Base-by-base conservation (phyloP, 257 asterid genomes). In the Nicotiana sylvestris region DNA sequence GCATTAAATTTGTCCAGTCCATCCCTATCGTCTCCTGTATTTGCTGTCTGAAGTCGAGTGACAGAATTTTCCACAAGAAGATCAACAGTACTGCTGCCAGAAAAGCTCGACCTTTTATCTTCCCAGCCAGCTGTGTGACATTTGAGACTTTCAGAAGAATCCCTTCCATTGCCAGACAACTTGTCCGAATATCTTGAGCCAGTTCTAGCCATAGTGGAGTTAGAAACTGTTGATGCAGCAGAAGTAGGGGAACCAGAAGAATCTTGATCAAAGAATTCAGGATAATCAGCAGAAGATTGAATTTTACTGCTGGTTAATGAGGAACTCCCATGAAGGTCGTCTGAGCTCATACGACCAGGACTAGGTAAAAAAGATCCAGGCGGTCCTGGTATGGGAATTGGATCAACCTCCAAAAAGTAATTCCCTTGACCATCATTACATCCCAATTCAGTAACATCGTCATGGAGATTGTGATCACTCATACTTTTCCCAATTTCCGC, bases 321-420 rank as follows among this genome's bases (percentile, higher is more conserved):
- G 32, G 99, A 94, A 86, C 88, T 90, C 69, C 97, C 98, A 51
- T 88, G 94, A 86, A 91, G 88, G 80, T 91, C 98, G 88, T 92
- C 98, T 0, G 98, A 91, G 83, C 87, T 86, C 93, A 88, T 91
- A 43, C 90, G 96, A 25, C 95, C 93, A 0, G 98, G 99, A 82
- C 99, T 95, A 0, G 98, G 99, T 83, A 95, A 87, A 87, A 92
- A 96, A 1, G 97, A 96, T 77, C 99, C 99, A 0, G 97, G 98
- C 4, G 99, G 99, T 56, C 98, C 99, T 0, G 99, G 99, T 82
- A 96, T 96, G 39, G 93, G 93, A 82, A 92, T 92, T 43, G 95
- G 91, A 82, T 94, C 99, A 43, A 95, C 98, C 86, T 90, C 94
- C 61, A 81, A 84, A 83, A 80, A 92, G 87, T 90, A 95, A 86